Evolutionary conservation across 768 basidiomycete genomes (phyloP), one percentile per base, ranked within the genome.

Genomic region (Lyophyllum semitale): DNA sequence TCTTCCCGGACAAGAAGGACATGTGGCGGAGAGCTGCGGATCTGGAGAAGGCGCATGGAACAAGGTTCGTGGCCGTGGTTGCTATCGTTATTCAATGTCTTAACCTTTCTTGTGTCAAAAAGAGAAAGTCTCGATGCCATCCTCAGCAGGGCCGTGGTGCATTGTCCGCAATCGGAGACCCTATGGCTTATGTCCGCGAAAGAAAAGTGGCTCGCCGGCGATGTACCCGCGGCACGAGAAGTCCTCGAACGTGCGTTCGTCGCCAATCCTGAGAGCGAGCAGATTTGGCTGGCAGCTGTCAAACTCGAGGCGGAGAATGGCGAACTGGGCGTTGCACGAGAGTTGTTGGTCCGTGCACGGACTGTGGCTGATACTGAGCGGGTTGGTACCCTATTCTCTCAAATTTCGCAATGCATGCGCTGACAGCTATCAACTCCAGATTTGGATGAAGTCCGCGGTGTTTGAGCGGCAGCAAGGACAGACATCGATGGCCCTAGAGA

Each of bases 361-460:
- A 89, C 84, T 17, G 91, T 95, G 12, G 94, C 95, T 0, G 91
- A 93, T 63, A 98, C 96, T 1, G 89, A 96, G 61, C 76, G 95
- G 71, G 95, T 93, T 60, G 64, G 86, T 73, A 20, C 25, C 32
- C 44, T 49, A 18, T 33, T 48, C 26, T 0, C 18, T 35, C 33
- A 2, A n/a, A 12, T 41, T 11, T 26, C 1, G 18, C 33, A n/a
- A 26, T 38, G 42, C 40, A 57, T 4, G 20, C 59, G 18, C 48
- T 62, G 43, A 46, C 50, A 43, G 48, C 33, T 22, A 25, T 61
- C 2, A 35, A 6, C 40, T 8, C 18, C 22, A 96, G 94, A 98
- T 99, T 48, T 99, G 96, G 97, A 94, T 98, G 95, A 98, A 99
- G 69, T 94, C 92, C 1, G 95, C 92, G 2, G 92, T 93, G 1